Evolutionary conservation across 352 stramenopile species (phyloP).

Genomic region (Thalassiosira hispida): DNA sequence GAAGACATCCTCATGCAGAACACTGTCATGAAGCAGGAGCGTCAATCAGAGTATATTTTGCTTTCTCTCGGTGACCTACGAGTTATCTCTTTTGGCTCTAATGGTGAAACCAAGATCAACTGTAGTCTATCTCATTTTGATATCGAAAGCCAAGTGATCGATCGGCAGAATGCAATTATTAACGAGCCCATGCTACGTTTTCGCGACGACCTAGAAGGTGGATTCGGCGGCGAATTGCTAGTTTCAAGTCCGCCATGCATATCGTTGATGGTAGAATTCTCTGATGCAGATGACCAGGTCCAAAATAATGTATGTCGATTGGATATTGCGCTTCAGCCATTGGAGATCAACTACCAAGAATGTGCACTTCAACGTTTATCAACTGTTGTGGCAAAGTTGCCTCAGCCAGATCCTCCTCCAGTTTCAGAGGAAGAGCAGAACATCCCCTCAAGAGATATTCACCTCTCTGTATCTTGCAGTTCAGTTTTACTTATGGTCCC

Average conservation of each 20-base stretch:
- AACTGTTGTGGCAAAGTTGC: slow-evolving; percentile 11
- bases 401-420: neutral
- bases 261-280: slow-evolving; percentile 33
- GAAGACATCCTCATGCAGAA: neutral
- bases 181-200: slow-evolving; percentile 47
- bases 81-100: slow-evolving; percentile 41
- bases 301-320: slow-evolving; percentile 13
- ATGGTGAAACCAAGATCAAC: slow-evolving; percentile 45
- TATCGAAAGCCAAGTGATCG: slow-evolving; percentile 55
- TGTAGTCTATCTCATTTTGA: slow-evolving; percentile 68
- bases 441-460: neutral
- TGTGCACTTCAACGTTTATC: slow-evolving; percentile 13
- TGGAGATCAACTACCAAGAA: slow-evolving; percentile 38
- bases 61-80: slow-evolving; percentile 63
- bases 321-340: slow-evolving; percentile 37
- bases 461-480: slow-evolving; percentile 31
- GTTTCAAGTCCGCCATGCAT: slow-evolving; percentile 39
- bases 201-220: slow-evolving; percentile 8
- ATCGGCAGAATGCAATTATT: slow-evolving; percentile 10
- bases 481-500: slow-evolving; percentile 32
- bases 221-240: neutral
- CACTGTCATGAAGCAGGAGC: neutral
- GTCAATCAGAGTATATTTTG: slow-evolving; percentile 65
- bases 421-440: neutral
- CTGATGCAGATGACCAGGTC: neutral